phyloP scores from a whole-genome alignment of 805 yeast genomes.

The Candida parachauliodes region DNA sequence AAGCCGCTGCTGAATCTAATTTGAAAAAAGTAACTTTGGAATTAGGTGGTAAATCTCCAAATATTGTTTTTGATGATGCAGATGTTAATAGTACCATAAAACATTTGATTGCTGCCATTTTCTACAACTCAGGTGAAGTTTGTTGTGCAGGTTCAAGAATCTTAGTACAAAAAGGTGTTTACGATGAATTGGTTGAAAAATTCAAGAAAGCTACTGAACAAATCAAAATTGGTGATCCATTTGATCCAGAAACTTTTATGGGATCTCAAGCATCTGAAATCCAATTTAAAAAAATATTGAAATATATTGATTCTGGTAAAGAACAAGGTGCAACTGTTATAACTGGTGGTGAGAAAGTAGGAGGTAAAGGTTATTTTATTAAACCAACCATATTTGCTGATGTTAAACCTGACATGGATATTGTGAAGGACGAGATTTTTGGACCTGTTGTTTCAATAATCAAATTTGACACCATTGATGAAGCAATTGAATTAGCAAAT shows the following conservation, averaged over 20 bases:
- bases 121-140: slow-evolving; percentile 92
- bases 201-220: slow-evolving; percentile 55
- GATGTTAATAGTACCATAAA: slow-evolving; percentile 72
- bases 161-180: slow-evolving; percentile 79
- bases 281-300: slow-evolving; percentile 76
- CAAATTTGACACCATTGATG: slow-evolving; percentile 79
- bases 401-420: slow-evolving; percentile 67
- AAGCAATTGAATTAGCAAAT: slow-evolving; percentile 75
- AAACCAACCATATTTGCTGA: slow-evolving; percentile 85
- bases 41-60: slow-evolving; percentile 96
- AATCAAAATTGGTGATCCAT: slow-evolving; percentile 78
- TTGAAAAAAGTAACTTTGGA: slow-evolving; percentile 91
- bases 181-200: slow-evolving; percentile 68
- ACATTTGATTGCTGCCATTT: slow-evolving; percentile 77
- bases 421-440: slow-evolving; percentile 87
- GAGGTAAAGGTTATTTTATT: slow-evolving; percentile 66
- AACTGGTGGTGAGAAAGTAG: slow-evolving; percentile 78
- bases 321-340: slow-evolving; percentile 80
- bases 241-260: slow-evolving; percentile 71
- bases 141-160: slow-evolving; percentile 94
- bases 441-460: slow-evolving; percentile 89
- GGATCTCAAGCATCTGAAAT: slow-evolving; percentile 88
- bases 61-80: slow-evolving; percentile 83
- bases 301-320: slow-evolving; percentile 72
- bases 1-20: slow-evolving; percentile 71